A percentile compares a stretch with the other conserved stretches of the same genome.
Conservation (phyloP, 1,284 basidiomycete species). For the Ustilago tritici region DNA sequence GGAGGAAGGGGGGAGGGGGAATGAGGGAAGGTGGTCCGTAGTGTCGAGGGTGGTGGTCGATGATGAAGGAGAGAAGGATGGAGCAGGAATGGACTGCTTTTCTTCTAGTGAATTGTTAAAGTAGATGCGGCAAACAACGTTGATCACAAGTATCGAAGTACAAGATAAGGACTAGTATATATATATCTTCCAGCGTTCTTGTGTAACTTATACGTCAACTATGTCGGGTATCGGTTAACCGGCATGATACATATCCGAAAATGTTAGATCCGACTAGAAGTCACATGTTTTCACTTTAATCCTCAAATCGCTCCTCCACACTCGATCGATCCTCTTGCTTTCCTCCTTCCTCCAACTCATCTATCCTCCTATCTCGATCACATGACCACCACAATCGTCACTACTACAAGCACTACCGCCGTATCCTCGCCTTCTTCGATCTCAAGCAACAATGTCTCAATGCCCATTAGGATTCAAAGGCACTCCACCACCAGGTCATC, state of each 20-base stretch:
- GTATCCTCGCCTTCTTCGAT: background rate
- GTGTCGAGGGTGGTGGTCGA: background rate
- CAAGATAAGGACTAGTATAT: too few relatives aligned
- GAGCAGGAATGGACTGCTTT: too few relatives aligned
- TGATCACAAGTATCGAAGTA: too few relatives aligned
- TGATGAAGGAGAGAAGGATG: background rate
- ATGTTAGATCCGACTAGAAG: too few relatives aligned
- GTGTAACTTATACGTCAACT: too few relatives aligned
- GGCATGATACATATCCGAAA: too few relatives aligned
- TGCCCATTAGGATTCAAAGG: conserved; percentile 56
- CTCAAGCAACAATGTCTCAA: conserved; percentile 21
- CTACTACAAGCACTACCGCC: background rate
- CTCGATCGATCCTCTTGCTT: background rate
- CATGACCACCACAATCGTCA: background rate
- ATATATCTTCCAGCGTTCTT: too few relatives aligned
- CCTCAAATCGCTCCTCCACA: background rate
- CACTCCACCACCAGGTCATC: conserved; percentile 51
- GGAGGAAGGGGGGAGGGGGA: background rate
- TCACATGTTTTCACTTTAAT: too few relatives aligned
- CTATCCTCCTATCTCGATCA: background rate
- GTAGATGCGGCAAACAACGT: too few relatives aligned
- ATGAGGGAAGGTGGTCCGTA: background rate
- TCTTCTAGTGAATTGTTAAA: too few relatives aligned
- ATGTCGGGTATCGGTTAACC: too few relatives aligned
- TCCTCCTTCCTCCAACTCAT: background rate